These are phyloP conservation scores for Colletotrichum salicis DNA, from an alignment of 2,329 filamentous ascomycete genomes.

Conservation along the genomic window DNA sequence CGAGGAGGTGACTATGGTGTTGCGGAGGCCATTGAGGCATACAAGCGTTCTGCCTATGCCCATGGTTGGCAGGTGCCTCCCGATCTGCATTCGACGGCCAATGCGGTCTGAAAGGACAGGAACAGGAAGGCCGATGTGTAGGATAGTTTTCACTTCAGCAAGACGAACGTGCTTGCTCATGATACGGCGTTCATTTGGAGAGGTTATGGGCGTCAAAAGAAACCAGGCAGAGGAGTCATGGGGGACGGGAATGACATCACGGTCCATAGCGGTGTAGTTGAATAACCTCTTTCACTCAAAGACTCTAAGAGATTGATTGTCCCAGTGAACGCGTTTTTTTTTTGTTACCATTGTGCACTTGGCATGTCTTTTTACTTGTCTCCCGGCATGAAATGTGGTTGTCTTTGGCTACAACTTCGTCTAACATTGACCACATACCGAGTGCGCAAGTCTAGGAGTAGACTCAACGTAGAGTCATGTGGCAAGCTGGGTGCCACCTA, in stretches of 20 bases:
- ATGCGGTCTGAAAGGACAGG: conserved; percentile 27
- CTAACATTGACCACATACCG: too few species aligned
- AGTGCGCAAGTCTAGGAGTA: too few species aligned
- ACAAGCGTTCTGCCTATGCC: conserved; percentile 57
- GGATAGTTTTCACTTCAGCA: too few species aligned
- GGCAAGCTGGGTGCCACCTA: too few species aligned
- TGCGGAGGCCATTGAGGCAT: conserved; percentile 78
- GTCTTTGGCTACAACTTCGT: too few species aligned
- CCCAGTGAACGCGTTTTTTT: too few species aligned
- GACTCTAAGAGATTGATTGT: too few species aligned
- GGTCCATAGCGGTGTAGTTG: neutral
- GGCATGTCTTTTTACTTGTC: too few species aligned
- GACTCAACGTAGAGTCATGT: too few species aligned
- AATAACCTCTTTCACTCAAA: neutral
- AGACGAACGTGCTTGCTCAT: neutral
- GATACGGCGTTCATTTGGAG: neutral
- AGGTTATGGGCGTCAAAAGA: neutral
- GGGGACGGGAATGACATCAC: neutral
- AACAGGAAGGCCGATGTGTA: too few species aligned
- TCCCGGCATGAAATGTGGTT: too few species aligned
- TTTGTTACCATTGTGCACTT: too few species aligned
- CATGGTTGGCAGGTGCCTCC: conserved; percentile 81
- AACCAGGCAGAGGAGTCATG: neutral
- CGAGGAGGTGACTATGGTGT: conserved; percentile 69
- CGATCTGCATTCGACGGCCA: conserved; percentile 64